These are phyloP conservation scores for Yamadazyma mexicana DNA, from an alignment of 1,139 yeast genomes.

Conservation along the genomic window DNA sequence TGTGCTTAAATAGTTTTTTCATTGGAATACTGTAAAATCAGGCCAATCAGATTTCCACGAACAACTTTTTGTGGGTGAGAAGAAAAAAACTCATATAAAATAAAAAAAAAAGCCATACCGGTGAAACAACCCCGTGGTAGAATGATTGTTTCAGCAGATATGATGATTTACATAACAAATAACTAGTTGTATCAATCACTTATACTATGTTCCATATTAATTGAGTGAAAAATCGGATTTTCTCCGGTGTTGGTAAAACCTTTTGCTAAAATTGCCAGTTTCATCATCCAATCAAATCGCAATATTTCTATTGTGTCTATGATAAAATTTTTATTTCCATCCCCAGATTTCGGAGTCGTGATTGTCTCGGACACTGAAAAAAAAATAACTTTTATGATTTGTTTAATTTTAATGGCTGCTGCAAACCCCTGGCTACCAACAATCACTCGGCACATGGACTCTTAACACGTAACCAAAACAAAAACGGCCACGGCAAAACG, in stretches of 20 bases:
- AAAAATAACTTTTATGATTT: constrained; percentile 3
- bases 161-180: no score
- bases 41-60: constrained; percentile 10
- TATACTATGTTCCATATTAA: no score
- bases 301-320: neutral
- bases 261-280: neutral
- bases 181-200: no score
- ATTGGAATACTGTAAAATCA: constrained; percentile 3
- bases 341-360: constrained; percentile 18
- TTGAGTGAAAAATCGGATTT: neutral
- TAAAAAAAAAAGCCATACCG: neutral
- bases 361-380: constrained; percentile 4
- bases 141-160: no score
- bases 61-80: constrained; percentile 1
- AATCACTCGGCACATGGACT: no score
- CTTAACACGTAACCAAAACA: no score
- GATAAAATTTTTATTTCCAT: constrained; percentile 3
- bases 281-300: constrained; percentile 1
- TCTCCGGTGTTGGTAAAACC: neutral
- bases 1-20: constrained; percentile 6
- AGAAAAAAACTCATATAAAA: neutral
- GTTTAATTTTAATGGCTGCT: neutral
- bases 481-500: no score
- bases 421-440: no score
- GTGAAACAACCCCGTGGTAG: no score